These are phyloP conservation scores for Lepidium campestre DNA, from an alignment of 441 rosid genomes.

Conservation along the genomic window DNA sequence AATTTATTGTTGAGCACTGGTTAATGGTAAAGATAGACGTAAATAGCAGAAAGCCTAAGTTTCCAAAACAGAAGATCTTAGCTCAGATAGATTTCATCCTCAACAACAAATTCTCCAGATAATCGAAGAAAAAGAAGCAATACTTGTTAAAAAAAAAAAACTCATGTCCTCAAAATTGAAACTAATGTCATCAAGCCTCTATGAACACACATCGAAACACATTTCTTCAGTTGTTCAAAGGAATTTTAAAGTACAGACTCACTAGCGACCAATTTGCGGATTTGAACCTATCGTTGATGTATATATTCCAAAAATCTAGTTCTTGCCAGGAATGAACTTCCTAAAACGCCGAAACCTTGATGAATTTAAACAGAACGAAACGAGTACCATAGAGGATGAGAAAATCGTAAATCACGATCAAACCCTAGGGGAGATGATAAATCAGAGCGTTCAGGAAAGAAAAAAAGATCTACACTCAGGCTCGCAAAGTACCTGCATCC, in stretches of 20 bases:
- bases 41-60: background rate
- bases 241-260: background rate
- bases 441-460: background rate
- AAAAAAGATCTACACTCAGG: background rate
- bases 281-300: background rate
- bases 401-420: conserved; percentile 2
- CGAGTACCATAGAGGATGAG: background rate
- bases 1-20: background rate
- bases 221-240: background rate
- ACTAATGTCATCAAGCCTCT: background rate
- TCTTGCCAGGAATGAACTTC: background rate
- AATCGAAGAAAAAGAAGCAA: background rate
- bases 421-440: background rate
- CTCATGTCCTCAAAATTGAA: background rate
- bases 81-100: background rate
- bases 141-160: background rate
- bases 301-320: background rate
- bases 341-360: background rate
- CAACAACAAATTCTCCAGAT: background rate
- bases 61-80: background rate
- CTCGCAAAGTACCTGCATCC: conserved; percentile 79
- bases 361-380: background rate
- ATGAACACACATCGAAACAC: background rate
- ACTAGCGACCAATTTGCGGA: background rate
- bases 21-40: background rate